Evolutionary conservation across 2,329 filamentous ascomycete genomes (phyloP).

Genomic region (Pleoardoris graminearum): DNA sequence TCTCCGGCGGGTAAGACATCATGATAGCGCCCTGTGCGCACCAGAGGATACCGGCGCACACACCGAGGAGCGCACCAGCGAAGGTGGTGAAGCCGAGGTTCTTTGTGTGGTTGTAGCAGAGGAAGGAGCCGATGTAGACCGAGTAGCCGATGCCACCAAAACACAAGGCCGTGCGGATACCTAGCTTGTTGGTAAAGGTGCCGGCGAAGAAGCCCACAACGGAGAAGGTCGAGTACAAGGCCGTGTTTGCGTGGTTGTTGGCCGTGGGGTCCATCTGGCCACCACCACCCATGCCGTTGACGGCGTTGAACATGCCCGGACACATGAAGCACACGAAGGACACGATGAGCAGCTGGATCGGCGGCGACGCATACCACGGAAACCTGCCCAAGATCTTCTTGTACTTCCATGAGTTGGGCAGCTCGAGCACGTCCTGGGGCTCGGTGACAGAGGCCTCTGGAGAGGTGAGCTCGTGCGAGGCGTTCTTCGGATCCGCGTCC

Average conservation of each 20-base stretch:
- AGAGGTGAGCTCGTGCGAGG: slow-evolving; percentile 30
- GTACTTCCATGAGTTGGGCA: slow-evolving; percentile 55
- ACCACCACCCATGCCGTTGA: slow-evolving; percentile 56
- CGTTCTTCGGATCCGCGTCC: slow-evolving; percentile 36
- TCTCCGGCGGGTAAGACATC: slow-evolving; percentile 85
- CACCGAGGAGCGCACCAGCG: slow-evolving; percentile 73
- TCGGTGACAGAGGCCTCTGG: slow-evolving; percentile 39
- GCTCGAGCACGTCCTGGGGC: slow-evolving; percentile 34
- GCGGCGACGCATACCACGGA: slow-evolving; percentile 56
- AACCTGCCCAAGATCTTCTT: slow-evolving; percentile 49
- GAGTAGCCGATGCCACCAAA: slow-evolving; percentile 78
- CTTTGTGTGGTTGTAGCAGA: slow-evolving; percentile 69
- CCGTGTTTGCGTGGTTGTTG: slow-evolving; percentile 69
- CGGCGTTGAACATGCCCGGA: slow-evolving; percentile 58
- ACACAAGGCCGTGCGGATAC: slow-evolving; percentile 67
- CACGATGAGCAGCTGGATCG: slow-evolving; percentile 54
- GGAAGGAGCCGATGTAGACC: slow-evolving; percentile 71
- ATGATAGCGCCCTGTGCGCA: slow-evolving; percentile 82
- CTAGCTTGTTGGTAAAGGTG: slow-evolving; percentile 76
- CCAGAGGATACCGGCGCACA: slow-evolving; percentile 81
- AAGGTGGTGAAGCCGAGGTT: slow-evolving; percentile 75
- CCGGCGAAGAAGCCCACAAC: slow-evolving; percentile 67
- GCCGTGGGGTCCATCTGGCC: slow-evolving; percentile 56
- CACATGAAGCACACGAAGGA: slow-evolving; percentile 59
- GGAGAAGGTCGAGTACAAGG: slow-evolving; percentile 73